Evolutionary conservation across 495 filamentous ascomycete species (phyloP), one percentile per base, ranked within the genome.

Genomic region (Xeromyces bisporus): DNA sequence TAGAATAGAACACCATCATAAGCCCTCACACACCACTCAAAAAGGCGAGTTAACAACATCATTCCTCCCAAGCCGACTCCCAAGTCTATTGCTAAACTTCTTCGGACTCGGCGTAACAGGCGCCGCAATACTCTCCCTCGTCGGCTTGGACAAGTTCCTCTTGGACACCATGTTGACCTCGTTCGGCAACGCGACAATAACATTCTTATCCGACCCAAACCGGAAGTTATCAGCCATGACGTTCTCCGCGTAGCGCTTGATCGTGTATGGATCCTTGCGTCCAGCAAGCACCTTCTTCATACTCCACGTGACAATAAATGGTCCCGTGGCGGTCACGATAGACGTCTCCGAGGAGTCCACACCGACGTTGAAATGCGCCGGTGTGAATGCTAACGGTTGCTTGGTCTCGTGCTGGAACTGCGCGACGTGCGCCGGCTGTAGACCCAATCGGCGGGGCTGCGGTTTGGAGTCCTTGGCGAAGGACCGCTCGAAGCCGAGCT

Each of bases 201-300:
- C 80, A 42, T 93, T 93, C 68, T 93, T 92, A 48, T 97, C 89
- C 8, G 74, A 81, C 18, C 86, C 86, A 43, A 86, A 97, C 40
- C 84, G 80, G 75, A 97, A 97, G 50, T 97, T 91, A 48, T 97
- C 91, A n/a, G 89, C 89, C 63, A 85, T 93, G 42, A 97, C 82
- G 32, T 89, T 79, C 52, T 97, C 89, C 3, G 66, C 67, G 47
- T 97, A 97, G 3, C 89, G 77, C 62, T 94, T 94, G 67, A 97
- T 93, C 25, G 74, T 76, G 52, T 97, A 97, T 2, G 84, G 83
- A 36, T 87, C 77, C 50, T 81, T 87, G 31, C 67, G 66, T 26
- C 78, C 81, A 8, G 58, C 55, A 12, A 93, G 43, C 1, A 93
- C 69, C 62, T 85, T 93, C 62, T 86, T 81, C 53, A 97, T 50